Evolutionary conservation across 495 filamentous ascomycete genomes (phyloP).

Genomic region (Xylaria castorea): DNA sequence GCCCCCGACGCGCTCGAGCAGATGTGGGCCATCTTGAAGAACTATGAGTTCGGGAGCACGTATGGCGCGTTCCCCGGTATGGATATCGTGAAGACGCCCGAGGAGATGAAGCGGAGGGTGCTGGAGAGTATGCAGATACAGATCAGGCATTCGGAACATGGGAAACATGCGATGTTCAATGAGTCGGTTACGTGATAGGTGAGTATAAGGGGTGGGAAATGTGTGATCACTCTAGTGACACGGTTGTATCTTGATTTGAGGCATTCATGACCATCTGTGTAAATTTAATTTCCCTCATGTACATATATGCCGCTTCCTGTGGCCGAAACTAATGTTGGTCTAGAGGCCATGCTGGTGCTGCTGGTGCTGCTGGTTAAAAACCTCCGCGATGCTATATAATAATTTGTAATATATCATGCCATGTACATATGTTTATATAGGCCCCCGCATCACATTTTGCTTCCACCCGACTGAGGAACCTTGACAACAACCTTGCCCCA

Average conservation of each 20-base stretch:
- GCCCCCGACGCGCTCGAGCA: conserved; percentile 58
- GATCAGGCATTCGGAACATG: conserved; percentile 61
- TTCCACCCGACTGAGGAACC: conserved; percentile 72
- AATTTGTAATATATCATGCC: background rate
- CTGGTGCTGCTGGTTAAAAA: too few relatives aligned
- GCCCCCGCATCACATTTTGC: conserved; percentile 48
- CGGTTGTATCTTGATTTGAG: background rate
- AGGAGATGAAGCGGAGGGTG: conserved; percentile 64
- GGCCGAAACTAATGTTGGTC: background rate
- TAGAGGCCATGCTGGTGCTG: background rate
- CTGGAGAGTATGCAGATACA: conserved; percentile 80
- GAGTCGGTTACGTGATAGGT: conserved; percentile 34
- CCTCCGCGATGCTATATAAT: background rate
- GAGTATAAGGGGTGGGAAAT: background rate
- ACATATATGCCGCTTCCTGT: background rate
- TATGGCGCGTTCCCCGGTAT: conserved; percentile 68
- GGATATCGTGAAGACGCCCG: conserved; percentile 60
- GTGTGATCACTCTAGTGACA: background rate
- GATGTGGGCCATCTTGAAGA: conserved; percentile 61
- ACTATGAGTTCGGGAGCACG: conserved; percentile 66
- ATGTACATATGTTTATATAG: background rate
- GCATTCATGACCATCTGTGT: background rate
- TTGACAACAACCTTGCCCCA: conserved; percentile 98
- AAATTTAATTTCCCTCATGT: background rate
- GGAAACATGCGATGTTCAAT: conserved; percentile 52